Evolutionary conservation across 2,329 filamentous ascomycete species (phyloP).

Genomic region (Sphaerostilbella broomeana): DNA sequence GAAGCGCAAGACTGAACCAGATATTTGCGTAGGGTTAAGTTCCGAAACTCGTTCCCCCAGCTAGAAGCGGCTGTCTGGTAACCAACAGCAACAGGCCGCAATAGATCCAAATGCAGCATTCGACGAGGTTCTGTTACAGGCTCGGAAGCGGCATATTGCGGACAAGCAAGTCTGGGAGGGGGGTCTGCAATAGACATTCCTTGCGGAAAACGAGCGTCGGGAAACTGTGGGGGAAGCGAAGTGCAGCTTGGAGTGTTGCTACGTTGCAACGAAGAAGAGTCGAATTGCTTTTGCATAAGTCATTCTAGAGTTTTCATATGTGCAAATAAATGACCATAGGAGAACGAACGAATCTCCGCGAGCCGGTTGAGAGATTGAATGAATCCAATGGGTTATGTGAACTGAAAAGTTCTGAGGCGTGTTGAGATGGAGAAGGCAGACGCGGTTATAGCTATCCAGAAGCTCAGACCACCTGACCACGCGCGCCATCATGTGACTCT

Average conservation of each 20-base stretch:
- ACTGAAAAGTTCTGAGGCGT: no score
- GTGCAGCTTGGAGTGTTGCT: constrained; percentile 40
- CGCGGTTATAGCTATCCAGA: no score
- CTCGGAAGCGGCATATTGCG: constrained; percentile 53
- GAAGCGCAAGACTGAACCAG: constrained; percentile 71
- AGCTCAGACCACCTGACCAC: no score
- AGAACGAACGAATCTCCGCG: constrained; percentile 1
- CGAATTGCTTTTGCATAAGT: constrained; percentile 19
- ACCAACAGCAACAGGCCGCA: constrained; percentile 30
- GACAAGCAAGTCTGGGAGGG: constrained; percentile 29
- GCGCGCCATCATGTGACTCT: no score
- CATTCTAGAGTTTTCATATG: background rate
- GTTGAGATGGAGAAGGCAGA: no score
- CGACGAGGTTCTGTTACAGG: constrained; percentile 51
- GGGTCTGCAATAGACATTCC: constrained; percentile 52
- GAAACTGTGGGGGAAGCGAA: constrained; percentile 74
- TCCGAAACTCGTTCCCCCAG: constrained; percentile 65
- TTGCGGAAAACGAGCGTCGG: constrained; percentile 65
- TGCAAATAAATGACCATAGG: constrained; percentile 1
- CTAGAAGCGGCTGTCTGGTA: constrained; percentile 34
- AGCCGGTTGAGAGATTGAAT: constrained; percentile 9
- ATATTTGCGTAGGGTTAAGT: constrained; percentile 90
- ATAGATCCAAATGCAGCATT: constrained; percentile 42
- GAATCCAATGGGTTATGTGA: constrained; percentile 7
- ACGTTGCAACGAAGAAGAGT: constrained; percentile 38